phyloP scores from a whole-genome alignment of 2,329 filamentous ascomycete genomes.

The Aspergillus sp. region DNA sequence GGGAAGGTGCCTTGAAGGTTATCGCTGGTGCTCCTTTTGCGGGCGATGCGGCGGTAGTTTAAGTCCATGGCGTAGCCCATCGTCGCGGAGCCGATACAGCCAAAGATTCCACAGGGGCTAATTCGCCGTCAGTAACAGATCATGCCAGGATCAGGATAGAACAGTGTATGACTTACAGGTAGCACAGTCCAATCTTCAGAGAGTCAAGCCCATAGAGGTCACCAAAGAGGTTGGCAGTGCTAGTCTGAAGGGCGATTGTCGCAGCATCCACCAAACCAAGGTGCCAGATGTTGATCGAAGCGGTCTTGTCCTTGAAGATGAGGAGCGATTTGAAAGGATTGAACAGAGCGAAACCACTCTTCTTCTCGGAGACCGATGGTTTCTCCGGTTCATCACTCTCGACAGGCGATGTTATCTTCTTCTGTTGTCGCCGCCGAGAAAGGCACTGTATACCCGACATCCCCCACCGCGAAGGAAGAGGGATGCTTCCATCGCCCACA shows the following conservation, averaged over 20 bases:
- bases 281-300: conserved; percentile 26
- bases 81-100: conserved; percentile 17
- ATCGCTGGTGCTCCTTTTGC: conserved; percentile 7
- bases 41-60: conserved; percentile 15
- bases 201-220: conserved; percentile 28
- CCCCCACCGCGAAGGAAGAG: conserved; percentile 7
- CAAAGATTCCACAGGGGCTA: conserved; percentile 15
- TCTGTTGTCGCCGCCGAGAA: conserved; percentile 2
- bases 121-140: no score
- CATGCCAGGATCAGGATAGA: no score
- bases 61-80: conserved; percentile 16
- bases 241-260: conserved; percentile 33
- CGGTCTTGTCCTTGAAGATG: conserved; percentile 34
- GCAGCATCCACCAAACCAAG: conserved; percentile 28
- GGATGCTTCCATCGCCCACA: conserved; percentile 23
- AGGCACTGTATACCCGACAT: conserved; percentile 14
- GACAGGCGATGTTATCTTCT: background rate
- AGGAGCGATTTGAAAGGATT: conserved; percentile 38
- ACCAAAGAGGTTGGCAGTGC: conserved; percentile 31
- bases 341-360: conserved; percentile 31
- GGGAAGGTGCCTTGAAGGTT: conserved; percentile 35
- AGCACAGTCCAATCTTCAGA: conserved; percentile 19
- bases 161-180: conserved; percentile 9
- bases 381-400: conserved; percentile 12
- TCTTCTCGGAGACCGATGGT: conserved; percentile 12